phyloP scores from a whole-genome alignment of 2,329 filamentous ascomycete species.

The Magnaporthales sp. region DNA sequence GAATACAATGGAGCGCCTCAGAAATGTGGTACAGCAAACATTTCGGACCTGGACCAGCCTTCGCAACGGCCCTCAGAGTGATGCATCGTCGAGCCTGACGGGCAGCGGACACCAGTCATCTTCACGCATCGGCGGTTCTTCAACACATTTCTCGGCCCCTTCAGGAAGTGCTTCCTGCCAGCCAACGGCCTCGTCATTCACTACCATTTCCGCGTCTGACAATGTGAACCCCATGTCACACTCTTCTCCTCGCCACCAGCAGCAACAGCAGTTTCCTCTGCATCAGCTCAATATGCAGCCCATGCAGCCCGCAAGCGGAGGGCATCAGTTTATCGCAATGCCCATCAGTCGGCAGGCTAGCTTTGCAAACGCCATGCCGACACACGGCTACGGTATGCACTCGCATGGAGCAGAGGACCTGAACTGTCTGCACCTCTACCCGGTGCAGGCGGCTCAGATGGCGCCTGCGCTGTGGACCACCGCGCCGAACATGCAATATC shows the following conservation, averaged over 20 bases:
- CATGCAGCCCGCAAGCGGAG: constrained; percentile 5
- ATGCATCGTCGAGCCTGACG: constrained; percentile 13
- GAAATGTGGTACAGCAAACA: constrained; percentile 14
- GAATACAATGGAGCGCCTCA: constrained; percentile 11
- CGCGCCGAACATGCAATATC: background rate
- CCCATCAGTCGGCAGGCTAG: constrained; percentile 5
- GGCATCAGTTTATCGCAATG: constrained; percentile 2
- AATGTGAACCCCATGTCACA: background rate
- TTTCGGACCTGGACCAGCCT: constrained; percentile 14
- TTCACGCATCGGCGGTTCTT: constrained; percentile 10
- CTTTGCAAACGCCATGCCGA: background rate
- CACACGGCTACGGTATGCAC: background rate
- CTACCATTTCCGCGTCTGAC: background rate
- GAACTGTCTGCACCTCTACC: constrained; percentile 1
- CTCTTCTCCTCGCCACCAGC: background rate
- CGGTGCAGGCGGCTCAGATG: background rate
- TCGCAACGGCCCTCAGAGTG: constrained; percentile 11
- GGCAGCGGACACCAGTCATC: constrained; percentile 5
- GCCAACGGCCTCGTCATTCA: background rate
- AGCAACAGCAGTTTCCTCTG: constrained; percentile 2
- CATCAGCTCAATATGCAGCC: constrained; percentile 1
- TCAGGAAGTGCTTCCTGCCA: constrained; percentile 7
- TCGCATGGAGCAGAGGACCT: background rate
- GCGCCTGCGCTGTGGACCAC: background rate
- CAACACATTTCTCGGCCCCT: constrained; percentile 7